Percentiles rank a stretch among this genome's conserved stretches.
Conservation (phyloP, 2,329 filamentous ascomycete species). For the Aureobasidium lini region DNA sequence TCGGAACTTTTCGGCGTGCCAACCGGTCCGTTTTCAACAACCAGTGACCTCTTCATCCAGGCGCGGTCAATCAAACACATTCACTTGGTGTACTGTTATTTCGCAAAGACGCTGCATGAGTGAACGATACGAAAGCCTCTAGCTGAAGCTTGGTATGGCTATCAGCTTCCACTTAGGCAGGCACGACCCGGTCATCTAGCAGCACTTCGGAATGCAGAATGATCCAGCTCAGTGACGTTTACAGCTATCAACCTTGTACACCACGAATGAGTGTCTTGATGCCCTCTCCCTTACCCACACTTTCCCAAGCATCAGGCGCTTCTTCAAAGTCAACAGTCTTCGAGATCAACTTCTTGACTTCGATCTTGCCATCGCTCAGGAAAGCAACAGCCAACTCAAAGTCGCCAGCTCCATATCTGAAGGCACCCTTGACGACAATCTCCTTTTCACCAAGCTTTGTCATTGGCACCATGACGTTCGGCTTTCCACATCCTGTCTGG, state of each 20-base stretch:
- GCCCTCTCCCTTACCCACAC: slow-evolving; percentile 76
- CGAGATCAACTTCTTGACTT: slow-evolving; percentile 71
- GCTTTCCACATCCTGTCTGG: slow-evolving; percentile 83
- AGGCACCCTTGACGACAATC: slow-evolving; percentile 76
- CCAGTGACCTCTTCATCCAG: neutral
- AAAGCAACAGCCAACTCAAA: slow-evolving; percentile 78
- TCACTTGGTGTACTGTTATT: too few relatives aligned
- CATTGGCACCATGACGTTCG: slow-evolving; percentile 85
- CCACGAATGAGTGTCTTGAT: slow-evolving; percentile 55
- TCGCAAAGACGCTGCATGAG: neutral
- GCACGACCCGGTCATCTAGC: neutral
- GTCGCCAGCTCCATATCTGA: slow-evolving; percentile 82
- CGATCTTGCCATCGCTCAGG: slow-evolving; percentile 62
- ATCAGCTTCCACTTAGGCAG: neutral
- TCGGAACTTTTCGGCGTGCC: neutral
- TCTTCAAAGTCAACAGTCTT: slow-evolving; percentile 69
- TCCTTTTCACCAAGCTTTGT: slow-evolving; percentile 86
- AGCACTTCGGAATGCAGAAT: neutral
- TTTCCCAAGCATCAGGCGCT: slow-evolving; percentile 78
- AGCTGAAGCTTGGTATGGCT: neutral
- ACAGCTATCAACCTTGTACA: neutral
- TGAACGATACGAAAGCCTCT: neutral
- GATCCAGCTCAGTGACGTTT: neutral
- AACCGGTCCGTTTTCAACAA: neutral
- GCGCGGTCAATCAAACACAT: too few relatives aligned